Base-by-base conservation (phyloP, 306 rosid species). In the Heteromeles arbutifolia region DNA sequence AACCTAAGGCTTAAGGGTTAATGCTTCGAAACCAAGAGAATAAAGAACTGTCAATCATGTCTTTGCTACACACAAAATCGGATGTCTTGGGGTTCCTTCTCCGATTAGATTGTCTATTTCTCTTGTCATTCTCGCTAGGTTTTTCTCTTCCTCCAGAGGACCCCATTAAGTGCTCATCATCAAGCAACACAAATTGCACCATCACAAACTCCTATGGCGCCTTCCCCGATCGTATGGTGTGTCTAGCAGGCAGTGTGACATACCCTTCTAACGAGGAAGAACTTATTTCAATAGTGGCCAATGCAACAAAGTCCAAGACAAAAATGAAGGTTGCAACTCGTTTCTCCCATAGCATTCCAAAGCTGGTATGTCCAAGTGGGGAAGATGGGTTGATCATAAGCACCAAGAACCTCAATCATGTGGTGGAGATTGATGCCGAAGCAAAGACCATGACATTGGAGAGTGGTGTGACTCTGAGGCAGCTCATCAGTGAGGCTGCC, bases 341-440 rank as follows among this genome's bases (percentile, higher is more conserved):
- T 1, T 88, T 39, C 65, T 88, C 89, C 11, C 97, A 93, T 77
- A 89, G 92, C 84, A 80, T 88, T 12, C 92, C 98, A 0, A 91
- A 91, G 73, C 68, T 93, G 75, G 96, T 86, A 1, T 94, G 96
- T 29, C 97, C 88, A 0, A 87, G 82, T 8, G 85, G 87, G 32
- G 28, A 78, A 61, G 69, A 84, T 1, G 97, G 97, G 73, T 3
- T 88, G 52, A 48, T 91, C 6, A 87, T 93, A 82, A 88, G 97
- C 91, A 93, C 97, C 4, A 90, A 84, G 43, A 73, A 82, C 64
- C 78, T 91, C 6, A 78, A 82, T 84, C 43, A 77, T 45, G 45
- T 85, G 15, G 8, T 87, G 77, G 75, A 78, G 1, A 59, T 87
- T 56, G 91, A 93, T 41, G 81, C 39, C 32, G 77, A 57, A 39